These are phyloP conservation scores for Triticum monococcum DNA, from an alignment of 176 grass and related monocot genomes.

Conservation along the genomic window DNA sequence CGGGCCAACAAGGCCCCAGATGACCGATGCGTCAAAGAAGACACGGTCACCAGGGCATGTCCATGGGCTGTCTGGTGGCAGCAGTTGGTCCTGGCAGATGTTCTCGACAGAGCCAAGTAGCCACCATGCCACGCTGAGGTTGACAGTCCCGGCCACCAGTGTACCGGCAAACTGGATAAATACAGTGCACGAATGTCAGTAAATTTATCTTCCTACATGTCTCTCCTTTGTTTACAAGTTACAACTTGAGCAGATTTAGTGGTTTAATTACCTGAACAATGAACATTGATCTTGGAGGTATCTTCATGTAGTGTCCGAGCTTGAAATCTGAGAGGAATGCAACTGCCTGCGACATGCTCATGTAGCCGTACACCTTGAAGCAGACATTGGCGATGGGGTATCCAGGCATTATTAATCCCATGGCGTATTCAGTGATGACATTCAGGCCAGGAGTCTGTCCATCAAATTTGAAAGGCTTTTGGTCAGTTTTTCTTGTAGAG, in stretches of 20 bases:
- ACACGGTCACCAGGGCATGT: no score
- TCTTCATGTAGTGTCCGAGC: slow-evolving; percentile 99
- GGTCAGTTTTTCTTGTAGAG: no score
- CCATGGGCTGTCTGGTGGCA: slow-evolving; percentile 49
- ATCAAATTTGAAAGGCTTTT: no score
- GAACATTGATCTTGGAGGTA: slow-evolving; percentile 97
- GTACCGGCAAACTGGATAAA: slow-evolving; percentile 55
- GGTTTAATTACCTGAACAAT: slow-evolving; percentile 62
- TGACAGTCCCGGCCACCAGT: slow-evolving; percentile 63
- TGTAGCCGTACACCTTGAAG: no score
- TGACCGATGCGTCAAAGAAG: slow-evolving; percentile 69
- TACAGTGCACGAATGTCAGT: not conserved
- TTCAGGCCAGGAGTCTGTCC: no score
- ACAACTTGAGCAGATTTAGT: not conserved
- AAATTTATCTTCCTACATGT: not conserved
- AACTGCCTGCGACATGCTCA: no score
- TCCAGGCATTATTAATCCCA: no score
- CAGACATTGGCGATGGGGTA: no score
- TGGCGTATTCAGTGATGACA: no score
- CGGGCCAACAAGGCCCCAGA: slow-evolving; percentile 75
- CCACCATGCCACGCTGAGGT: slow-evolving; percentile 69
- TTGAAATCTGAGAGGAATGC: no score
- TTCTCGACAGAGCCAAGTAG: slow-evolving; percentile 55
- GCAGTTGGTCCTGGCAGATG: slow-evolving; percentile 53
- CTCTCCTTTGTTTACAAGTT: no score